Percentiles rank a stretch among this genome's conserved stretches.
Evolutionary conservation across 345 rosid genomes (phyloP).

Genomic region (Rhizophora mangle): DNA sequence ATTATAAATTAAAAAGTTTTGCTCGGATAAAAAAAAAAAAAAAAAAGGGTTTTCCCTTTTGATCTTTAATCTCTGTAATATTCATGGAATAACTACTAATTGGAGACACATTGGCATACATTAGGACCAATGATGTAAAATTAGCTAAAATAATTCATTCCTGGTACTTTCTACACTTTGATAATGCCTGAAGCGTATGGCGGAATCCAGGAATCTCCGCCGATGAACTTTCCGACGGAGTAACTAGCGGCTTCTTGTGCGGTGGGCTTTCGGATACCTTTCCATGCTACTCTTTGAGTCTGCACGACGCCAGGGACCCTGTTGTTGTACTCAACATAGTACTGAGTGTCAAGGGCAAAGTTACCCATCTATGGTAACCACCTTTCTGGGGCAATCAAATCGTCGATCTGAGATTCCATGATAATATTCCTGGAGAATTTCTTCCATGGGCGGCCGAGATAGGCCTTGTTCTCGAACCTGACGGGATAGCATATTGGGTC

Average conservation of each 20-base stretch:
- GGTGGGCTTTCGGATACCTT: conserved; percentile 3
- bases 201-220: conserved; percentile 7
- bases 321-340: conserved; percentile 14
- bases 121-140: too few relatives aligned
- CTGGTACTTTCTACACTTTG: not conserved
- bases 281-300: conserved; percentile 8
- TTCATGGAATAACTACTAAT: too few relatives aligned
- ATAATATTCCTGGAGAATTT: conserved; percentile 13
- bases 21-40: too few relatives aligned
- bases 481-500: not conserved
- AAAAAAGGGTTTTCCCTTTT: too few relatives aligned
- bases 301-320: conserved; percentile 11
- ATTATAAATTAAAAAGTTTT: too few relatives aligned
- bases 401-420: conserved; percentile 16
- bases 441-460: conserved; percentile 15
- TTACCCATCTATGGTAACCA: conserved; percentile 15
- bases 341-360: conserved; percentile 3
- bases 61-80: too few relatives aligned
- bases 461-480: conserved; percentile 8
- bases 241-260: not conserved
- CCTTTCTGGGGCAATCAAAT: conserved; percentile 14
- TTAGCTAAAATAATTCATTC: too few relatives aligned
- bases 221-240: conserved; percentile 3
- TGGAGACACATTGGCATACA: too few relatives aligned
- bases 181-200: not conserved